Percentiles rank a stretch among this genome's conserved stretches.
Evolutionary conservation across 352 stramenopile species (phyloP).

Genomic region (Phytopythium cucurbitacearum): DNA sequence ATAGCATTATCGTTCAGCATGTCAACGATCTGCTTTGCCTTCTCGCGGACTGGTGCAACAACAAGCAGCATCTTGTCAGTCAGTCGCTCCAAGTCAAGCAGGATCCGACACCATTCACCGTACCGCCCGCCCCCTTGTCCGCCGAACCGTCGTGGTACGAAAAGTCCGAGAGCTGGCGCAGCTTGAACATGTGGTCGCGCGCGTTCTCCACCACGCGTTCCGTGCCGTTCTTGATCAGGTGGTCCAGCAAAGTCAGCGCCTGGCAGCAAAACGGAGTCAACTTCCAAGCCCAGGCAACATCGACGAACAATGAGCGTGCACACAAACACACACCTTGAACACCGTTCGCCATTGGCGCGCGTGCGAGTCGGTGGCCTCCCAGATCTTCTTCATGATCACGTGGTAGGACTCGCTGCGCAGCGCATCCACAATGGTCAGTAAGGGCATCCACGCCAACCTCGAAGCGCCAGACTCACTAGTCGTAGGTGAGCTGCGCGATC

Average conservation of each 20-base stretch:
- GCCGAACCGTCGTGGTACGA: constrained; percentile 86
- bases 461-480: constrained; percentile 65
- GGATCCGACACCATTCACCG: not conserved
- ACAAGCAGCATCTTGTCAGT: not conserved
- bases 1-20: constrained; percentile 87
- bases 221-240: constrained; percentile 98
- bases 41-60: constrained; percentile 66
- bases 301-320: no score
- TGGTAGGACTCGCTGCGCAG: constrained; percentile 78
- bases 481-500: constrained; percentile 96
- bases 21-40: constrained; percentile 85
- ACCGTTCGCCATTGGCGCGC: constrained; percentile 94
- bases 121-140: constrained; percentile 83
- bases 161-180: constrained; percentile 84
- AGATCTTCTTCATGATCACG: constrained; percentile 93
- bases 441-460: not conserved
- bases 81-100: not conserved
- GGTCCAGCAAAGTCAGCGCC: constrained; percentile 92
- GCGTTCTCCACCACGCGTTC: constrained; percentile 97
- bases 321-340: constrained; percentile 82
- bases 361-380: constrained; percentile 89
- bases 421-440: not conserved
- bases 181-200: constrained; percentile 92
- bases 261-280: constrained; percentile 5
- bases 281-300: not conserved